Conservation (phyloP, 1,139 yeast genomes). For the Candida sp. region DNA sequence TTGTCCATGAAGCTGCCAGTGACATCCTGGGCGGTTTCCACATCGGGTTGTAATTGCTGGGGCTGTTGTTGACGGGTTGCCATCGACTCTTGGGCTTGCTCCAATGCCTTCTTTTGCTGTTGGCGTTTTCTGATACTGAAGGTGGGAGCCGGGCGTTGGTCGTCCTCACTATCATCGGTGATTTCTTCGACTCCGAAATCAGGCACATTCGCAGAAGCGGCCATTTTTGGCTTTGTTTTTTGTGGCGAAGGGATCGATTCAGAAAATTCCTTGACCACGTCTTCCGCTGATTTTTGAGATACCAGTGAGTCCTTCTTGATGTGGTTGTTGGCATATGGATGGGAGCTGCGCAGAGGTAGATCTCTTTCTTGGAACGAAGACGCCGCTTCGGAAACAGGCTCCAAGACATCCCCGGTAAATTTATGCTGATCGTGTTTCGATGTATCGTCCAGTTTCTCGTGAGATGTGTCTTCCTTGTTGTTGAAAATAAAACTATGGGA, state of each 20-base stretch:
- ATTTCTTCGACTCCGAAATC: slow-evolving; percentile 48
- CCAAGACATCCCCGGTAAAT: slow-evolving; percentile 18
- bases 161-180: slow-evolving; percentile 34
- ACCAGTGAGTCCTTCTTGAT: slow-evolving; percentile 4
- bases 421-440: slow-evolving; percentile 13
- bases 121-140: slow-evolving; percentile 7
- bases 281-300: slow-evolving; percentile 11
- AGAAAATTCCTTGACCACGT: slow-evolving; percentile 15
- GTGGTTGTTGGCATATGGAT: slow-evolving; percentile 1
- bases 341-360: slow-evolving; percentile 5
- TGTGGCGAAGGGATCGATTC: slow-evolving; percentile 13
- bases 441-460: slow-evolving; percentile 25
- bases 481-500: slow-evolving; percentile 38
- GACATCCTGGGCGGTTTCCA: not conserved
- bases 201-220: slow-evolving; percentile 19
- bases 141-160: slow-evolving; percentile 15
- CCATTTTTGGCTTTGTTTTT: slow-evolving; percentile 2
- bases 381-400: slow-evolving; percentile 31
- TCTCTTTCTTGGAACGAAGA: slow-evolving; percentile 26
- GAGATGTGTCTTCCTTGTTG: slow-evolving; percentile 12
- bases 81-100: not conserved
- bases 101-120: slow-evolving; percentile 1
- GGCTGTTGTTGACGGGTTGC: not conserved
- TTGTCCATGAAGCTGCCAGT: slow-evolving; percentile 1
- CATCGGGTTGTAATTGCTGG: not conserved